phyloP scores from a whole-genome alignment of 768 basidiomycete genomes.

The Aureoboletus auriporus region DNA sequence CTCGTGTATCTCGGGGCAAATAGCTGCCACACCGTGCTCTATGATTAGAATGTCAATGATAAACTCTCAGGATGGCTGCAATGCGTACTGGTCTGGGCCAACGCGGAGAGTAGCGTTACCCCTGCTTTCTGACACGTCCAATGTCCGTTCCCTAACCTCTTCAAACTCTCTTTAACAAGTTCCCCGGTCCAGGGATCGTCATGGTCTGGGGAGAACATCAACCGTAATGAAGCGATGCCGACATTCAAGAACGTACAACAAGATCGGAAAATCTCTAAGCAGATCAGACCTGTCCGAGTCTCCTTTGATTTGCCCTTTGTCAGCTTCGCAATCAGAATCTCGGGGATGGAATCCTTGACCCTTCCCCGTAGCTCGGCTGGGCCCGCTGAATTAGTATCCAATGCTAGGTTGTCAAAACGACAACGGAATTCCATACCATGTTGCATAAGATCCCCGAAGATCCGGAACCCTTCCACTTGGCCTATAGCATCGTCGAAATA shows the following conservation, averaged over 20 bases:
- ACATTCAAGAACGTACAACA: no score
- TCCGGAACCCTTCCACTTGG: neutral
- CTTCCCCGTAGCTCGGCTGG: no score
- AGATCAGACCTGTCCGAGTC: no score
- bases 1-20: neutral
- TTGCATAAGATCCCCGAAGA: neutral
- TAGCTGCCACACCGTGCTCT: slow-evolving; percentile 5
- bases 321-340: no score
- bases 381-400: no score
- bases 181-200: neutral
- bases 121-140: slow-evolving; percentile 6
- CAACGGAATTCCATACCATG: neutral
- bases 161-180: neutral
- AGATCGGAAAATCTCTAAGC: no score
- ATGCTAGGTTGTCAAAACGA: no score
- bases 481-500: slow-evolving; percentile 23
- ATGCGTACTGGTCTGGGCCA: slow-evolving; percentile 3
- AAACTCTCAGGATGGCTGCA: no score
- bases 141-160: neutral
- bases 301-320: no score
- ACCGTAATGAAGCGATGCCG: no score
- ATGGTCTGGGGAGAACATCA: neutral
- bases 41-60: neutral
- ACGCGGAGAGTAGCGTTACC: slow-evolving; percentile 2
- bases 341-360: no score